Evolutionary conservation across 495 filamentous ascomycete species (phyloP).

Genomic region (Penicillium dipodomyicola): DNA sequence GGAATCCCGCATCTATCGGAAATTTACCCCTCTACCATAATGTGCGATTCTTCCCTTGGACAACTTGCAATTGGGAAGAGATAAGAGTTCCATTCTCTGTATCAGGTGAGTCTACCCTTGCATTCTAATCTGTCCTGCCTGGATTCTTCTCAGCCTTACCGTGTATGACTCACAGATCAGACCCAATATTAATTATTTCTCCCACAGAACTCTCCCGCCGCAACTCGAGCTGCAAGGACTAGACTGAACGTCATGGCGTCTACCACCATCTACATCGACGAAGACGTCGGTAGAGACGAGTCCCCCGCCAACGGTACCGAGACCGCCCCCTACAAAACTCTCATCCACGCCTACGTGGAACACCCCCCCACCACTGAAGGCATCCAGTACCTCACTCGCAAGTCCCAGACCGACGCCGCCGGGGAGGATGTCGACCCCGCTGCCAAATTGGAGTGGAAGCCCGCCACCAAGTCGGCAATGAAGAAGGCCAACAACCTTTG

Average conservation of each 20-base stretch:
- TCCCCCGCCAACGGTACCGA: conserved; percentile 65
- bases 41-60: conserved; percentile 28
- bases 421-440: conserved; percentile 52
- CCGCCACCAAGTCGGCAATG: conserved; percentile 74
- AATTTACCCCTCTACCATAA: conserved; percentile 43
- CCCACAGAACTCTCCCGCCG: conserved; percentile 3
- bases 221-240: conserved; percentile 6
- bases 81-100: conserved; percentile 14
- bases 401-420: conserved; percentile 64
- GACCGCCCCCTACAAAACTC: conserved; percentile 73
- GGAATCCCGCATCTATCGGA: conserved; percentile 27
- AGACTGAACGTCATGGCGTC: conserved; percentile 40
- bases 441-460: conserved; percentile 66
- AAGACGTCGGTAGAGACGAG: conserved; percentile 71
- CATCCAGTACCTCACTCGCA: conserved; percentile 63
- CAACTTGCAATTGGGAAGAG: conserved; percentile 18
- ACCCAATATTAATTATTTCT: conserved; percentile 4
- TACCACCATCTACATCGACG: conserved; percentile 67
- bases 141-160: background rate
- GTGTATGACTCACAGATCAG: conserved; percentile 16
- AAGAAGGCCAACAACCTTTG: conserved; percentile 77
- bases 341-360: conserved; percentile 73
- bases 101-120: conserved; percentile 4
- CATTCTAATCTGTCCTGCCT: conserved; percentile 3
- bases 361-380: conserved; percentile 56